Conservation (phyloP, 2,329 filamentous ascomycete genomes). For the Fusarium azukiicola region DNA sequence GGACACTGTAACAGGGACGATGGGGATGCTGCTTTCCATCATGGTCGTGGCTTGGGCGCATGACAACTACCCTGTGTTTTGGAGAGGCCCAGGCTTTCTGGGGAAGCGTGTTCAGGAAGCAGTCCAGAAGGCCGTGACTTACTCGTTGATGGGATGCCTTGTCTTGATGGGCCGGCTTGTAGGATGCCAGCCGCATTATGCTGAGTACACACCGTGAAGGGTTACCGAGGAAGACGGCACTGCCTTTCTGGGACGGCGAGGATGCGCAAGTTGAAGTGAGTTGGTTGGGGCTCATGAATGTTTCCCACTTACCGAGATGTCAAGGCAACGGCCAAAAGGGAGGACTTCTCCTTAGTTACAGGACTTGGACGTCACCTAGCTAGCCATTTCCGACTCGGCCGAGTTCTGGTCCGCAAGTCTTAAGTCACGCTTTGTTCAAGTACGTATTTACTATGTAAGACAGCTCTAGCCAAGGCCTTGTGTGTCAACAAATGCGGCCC, state of each 20-base stretch:
- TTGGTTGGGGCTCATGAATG: constrained; percentile 2
- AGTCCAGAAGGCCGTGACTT: constrained; percentile 34
- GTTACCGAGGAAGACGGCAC: background rate
- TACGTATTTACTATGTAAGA: background rate
- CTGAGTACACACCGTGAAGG: constrained; percentile 26
- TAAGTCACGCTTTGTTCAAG: background rate
- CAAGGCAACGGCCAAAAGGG: background rate
- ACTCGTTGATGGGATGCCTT: constrained; percentile 30
- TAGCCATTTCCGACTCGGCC: background rate
- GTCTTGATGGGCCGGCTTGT: constrained; percentile 23
- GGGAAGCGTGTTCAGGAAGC: constrained; percentile 24
- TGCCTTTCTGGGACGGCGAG: background rate
- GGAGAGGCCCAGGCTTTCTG: constrained; percentile 40
- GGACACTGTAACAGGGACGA: constrained; percentile 25
- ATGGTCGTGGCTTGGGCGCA: constrained; percentile 45
- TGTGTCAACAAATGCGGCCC: background rate
- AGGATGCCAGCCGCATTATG: constrained; percentile 28
- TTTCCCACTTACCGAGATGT: background rate
- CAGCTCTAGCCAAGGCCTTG: background rate
- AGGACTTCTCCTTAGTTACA: background rate
- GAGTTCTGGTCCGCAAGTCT: background rate
- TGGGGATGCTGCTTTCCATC: constrained; percentile 40
- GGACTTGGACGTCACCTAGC: background rate
- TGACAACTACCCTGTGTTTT: constrained; percentile 51
- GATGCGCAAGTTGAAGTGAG: background rate